Percentiles rank a stretch among this genome's conserved stretches.
Evolutionary conservation across 2,329 filamentous ascomycete genomes (phyloP).

Genomic region (Colletotrichum neosansevieriae): DNA sequence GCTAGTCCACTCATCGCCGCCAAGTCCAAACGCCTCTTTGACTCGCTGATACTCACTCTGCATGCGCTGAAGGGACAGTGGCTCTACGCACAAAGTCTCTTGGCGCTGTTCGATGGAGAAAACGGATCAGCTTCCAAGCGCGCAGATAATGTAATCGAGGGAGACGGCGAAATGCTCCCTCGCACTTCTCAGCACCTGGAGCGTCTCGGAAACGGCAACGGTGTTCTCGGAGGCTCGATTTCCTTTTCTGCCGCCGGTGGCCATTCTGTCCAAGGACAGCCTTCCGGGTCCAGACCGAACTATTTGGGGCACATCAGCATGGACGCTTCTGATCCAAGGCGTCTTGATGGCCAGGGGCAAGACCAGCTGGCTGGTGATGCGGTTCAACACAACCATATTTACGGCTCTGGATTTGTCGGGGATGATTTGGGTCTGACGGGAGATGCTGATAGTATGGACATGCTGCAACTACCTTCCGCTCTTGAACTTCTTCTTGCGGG

Average conservation of each 20-base stretch:
- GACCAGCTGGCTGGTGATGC: not conserved
- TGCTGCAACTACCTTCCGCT: constrained; percentile 47
- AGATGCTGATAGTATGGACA: constrained; percentile 39
- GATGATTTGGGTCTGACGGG: constrained; percentile 30
- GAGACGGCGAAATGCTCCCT: not conserved
- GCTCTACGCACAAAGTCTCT: constrained; percentile 49
- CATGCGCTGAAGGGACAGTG: constrained; percentile 47
- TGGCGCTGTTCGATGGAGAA: constrained; percentile 46
- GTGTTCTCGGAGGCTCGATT: not conserved
- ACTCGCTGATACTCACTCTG: constrained; percentile 47
- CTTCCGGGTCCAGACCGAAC: constrained; percentile 1
- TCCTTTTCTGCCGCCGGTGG: not conserved
- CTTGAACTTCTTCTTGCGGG: constrained; percentile 49
- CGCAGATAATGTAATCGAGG: not conserved
- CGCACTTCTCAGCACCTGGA: not conserved
- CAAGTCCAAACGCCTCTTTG: constrained; percentile 47
- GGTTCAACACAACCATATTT: not conserved
- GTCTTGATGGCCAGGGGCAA: not conserved
- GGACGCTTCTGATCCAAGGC: not conserved
- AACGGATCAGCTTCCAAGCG: not conserved
- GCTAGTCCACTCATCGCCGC: constrained; percentile 48
- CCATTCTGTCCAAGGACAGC: not conserved
- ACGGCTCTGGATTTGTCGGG: constrained; percentile 12
- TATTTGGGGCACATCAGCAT: not conserved
- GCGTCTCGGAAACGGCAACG: not conserved